These are phyloP conservation scores for Lathyrus sativus DNA, from an alignment of 306 rosid genomes.

Conservation along the genomic window DNA sequence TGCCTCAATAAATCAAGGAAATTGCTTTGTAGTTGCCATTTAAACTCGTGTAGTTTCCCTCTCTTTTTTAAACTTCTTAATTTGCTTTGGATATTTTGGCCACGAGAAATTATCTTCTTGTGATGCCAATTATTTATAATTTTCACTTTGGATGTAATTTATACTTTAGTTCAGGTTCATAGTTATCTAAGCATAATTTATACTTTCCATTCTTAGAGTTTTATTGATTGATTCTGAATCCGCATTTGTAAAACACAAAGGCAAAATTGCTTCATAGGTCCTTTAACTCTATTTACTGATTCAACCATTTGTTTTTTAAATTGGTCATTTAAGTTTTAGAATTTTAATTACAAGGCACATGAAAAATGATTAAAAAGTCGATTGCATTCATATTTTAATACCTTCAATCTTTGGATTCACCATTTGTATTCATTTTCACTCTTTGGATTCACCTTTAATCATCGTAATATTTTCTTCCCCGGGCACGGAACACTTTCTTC, in stretches of 20 bases:
- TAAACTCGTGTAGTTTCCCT: constrained; percentile 21
- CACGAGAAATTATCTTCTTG: constrained; percentile 17
- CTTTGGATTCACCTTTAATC: background rate
- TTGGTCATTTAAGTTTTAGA: background rate
- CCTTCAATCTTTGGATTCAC: background rate
- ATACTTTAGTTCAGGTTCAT: background rate
- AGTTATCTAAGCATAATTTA: constrained; percentile 14
- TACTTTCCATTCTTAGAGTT: constrained; percentile 12
- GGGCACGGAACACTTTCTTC: background rate
- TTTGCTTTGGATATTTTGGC: constrained; percentile 17
- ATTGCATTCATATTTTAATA: too few species aligned
- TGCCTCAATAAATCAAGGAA: constrained; percentile 57
- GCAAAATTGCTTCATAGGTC: background rate
- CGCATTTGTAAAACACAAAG: background rate
- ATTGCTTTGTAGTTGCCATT: constrained; percentile 12
- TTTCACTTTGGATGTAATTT: constrained; percentile 11
- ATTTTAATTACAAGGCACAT: background rate
- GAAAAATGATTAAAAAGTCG: background rate
- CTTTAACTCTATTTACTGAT: background rate
- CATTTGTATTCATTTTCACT: background rate
- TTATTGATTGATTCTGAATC: background rate
- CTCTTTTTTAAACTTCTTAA: background rate
- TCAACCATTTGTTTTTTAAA: background rate
- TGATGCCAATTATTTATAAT: constrained; percentile 14
- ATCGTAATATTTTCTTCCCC: background rate